These are phyloP conservation scores for Silene uniflora DNA, from an alignment of 148 eudicot species.

Conservation along the genomic window DNA sequence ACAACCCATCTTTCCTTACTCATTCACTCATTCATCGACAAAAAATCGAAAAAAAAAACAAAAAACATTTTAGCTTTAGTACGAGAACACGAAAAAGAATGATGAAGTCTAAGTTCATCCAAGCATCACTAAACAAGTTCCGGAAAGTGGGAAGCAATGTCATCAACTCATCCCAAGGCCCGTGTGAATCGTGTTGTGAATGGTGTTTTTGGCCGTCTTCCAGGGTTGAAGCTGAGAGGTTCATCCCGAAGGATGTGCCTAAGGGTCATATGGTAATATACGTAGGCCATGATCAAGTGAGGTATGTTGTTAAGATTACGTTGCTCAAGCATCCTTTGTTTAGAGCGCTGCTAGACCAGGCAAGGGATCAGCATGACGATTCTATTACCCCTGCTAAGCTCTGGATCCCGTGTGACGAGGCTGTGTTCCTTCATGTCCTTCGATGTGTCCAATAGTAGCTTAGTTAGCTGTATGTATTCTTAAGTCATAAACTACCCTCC, in stretches of 20 bases:
- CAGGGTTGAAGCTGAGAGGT: constrained; percentile 21
- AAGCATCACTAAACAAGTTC: constrained; percentile 32
- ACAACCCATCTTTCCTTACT: not conserved
- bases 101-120: constrained; percentile 26
- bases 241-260: constrained; percentile 83
- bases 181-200: constrained; percentile 24
- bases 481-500: constrained; percentile 1
- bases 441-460: constrained; percentile 43
- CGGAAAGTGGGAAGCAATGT: constrained; percentile 21
- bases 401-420: constrained; percentile 76
- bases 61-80: not conserved
- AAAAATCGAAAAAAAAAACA: not conserved
- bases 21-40: constrained; percentile 1
- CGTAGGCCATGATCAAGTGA: constrained; percentile 59
- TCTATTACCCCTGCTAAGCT: constrained; percentile 58
- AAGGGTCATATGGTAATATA: constrained; percentile 90
- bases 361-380: constrained; percentile 54
- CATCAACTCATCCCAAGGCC: constrained; percentile 11
- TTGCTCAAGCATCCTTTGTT: constrained; percentile 72
- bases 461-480: not conserved
- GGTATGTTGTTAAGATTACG: constrained; percentile 65
- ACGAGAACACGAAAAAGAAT: not conserved
- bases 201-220: constrained; percentile 25
- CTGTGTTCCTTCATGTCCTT: constrained; percentile 58
- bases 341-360: constrained; percentile 71